Percentiles rank a stretch among this genome's conserved stretches.
Conservation (phyloP, 805 yeast genomes). For the Cyberlindnera meyerae region DNA sequence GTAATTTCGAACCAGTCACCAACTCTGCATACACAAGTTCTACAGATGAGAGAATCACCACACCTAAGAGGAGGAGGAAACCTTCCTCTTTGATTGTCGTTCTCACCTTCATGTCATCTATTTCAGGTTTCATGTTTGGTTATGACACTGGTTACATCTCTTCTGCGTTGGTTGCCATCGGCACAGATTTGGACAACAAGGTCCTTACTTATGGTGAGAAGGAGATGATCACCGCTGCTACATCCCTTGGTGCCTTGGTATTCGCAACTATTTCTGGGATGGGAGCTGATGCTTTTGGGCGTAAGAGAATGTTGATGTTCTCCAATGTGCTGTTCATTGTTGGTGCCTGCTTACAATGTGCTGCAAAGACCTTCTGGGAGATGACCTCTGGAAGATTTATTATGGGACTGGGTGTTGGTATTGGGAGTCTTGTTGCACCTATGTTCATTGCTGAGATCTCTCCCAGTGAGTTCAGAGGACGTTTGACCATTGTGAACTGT, state of each 20-base stretch:
- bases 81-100: slow-evolving; percentile 62
- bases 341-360: slow-evolving; percentile 84
- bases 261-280: slow-evolving; percentile 78
- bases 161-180: slow-evolving; percentile 82
- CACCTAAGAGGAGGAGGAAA: too few relatives aligned
- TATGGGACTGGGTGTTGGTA: slow-evolving; percentile 96
- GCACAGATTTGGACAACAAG: slow-evolving; percentile 57
- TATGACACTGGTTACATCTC: slow-evolving; percentile 97
- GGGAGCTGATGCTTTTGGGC: slow-evolving; percentile 76
- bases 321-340: slow-evolving; percentile 78
- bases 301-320: slow-evolving; percentile 77
- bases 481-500: too few relatives aligned
- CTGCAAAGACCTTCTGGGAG: slow-evolving; percentile 76
- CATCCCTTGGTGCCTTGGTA: slow-evolving; percentile 87
- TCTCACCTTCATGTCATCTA: slow-evolving; percentile 73
- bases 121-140: slow-evolving; percentile 96
- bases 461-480: too few relatives aligned
- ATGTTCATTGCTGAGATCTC: slow-evolving; percentile 40
- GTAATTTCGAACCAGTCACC: too few relatives aligned
- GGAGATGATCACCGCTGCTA: slow-evolving; percentile 89
- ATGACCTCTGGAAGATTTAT: slow-evolving; percentile 87
- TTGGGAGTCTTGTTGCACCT: slow-evolving; percentile 93
- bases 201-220: slow-evolving; percentile 69
- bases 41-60: too few relatives aligned
- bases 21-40: too few relatives aligned